phyloP scores from a whole-genome alignment of 192 early-diverging fungal species.

The Tieghemiomyces parasiticus region DNA sequence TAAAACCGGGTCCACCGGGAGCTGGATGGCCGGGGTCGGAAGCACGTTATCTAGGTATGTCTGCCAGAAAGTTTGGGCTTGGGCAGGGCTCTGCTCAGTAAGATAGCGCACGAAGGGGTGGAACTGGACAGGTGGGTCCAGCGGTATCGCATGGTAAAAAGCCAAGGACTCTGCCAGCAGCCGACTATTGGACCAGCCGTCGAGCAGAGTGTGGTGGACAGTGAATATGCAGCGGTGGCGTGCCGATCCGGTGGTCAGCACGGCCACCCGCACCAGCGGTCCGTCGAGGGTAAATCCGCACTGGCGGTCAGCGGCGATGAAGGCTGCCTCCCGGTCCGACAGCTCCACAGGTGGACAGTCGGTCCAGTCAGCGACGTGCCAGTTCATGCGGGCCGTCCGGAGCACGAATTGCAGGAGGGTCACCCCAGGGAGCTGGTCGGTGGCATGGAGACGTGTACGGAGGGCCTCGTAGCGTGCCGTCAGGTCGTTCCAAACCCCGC shows the following conservation, averaged over 20 bases:
- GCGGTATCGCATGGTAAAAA: not conserved
- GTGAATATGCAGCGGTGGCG: not conserved
- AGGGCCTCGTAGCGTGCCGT: not conserved
- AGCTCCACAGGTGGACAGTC: not conserved
- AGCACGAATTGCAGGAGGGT: not conserved
- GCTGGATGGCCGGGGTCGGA: slow-evolving; percentile 5
- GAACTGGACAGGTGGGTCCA: not conserved
- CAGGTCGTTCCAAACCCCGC: not conserved
- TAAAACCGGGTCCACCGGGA: no score
- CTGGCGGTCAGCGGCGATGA: not conserved
- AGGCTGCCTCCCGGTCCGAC: not conserved
- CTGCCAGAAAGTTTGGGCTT: not conserved
- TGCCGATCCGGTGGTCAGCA: not conserved
- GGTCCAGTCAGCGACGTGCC: not conserved
- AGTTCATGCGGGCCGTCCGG: not conserved
- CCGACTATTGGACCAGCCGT: not conserved
- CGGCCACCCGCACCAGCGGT: not conserved
- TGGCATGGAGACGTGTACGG: not conserved
- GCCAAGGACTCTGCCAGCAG: not conserved
- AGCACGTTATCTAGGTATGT: not conserved
- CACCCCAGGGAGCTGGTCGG: not conserved
- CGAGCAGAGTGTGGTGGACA: not conserved
- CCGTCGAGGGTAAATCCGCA: not conserved
- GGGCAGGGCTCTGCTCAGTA: not conserved
- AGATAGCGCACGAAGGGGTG: not conserved